phyloP scores from a whole-genome alignment of 129 eudicot species.

The Helianthus tuberosus region DNA sequence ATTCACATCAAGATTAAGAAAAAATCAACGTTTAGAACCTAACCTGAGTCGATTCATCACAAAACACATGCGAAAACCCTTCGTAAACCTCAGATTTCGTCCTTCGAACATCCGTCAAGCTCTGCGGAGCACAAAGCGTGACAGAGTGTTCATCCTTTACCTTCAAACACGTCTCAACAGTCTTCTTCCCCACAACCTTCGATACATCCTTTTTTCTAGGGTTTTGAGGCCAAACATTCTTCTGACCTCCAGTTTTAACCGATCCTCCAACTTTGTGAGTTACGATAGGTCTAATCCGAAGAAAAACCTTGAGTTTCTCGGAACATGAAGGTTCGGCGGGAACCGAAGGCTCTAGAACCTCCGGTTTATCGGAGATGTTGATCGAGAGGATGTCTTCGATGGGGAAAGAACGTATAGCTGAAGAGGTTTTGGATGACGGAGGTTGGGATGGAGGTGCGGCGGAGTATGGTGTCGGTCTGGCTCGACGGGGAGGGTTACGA shows the following conservation, averaged over 20 bases:
- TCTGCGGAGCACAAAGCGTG: slow-evolving; percentile 56
- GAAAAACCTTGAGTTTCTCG: slow-evolving; percentile 55
- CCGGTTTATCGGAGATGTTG: slow-evolving; percentile 20
- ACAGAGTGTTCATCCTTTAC: slow-evolving; percentile 65
- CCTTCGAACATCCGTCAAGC: slow-evolving; percentile 47
- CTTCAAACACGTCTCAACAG: slow-evolving; percentile 36
- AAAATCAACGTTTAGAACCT: not conserved
- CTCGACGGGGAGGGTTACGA: slow-evolving; percentile 74
- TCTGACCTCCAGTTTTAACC: slow-evolving; percentile 18
- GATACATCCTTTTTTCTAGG: slow-evolving; percentile 32
- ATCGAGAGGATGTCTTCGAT: slow-evolving; percentile 47
- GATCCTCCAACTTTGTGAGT: slow-evolving; percentile 7
- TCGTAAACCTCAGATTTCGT: slow-evolving; percentile 65
- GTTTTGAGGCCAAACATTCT: slow-evolving; percentile 75
- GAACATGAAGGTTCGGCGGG: not conserved
- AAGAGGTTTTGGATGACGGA: slow-evolving; percentile 28
- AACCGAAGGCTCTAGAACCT: slow-evolving; percentile 7
- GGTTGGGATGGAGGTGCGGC: slow-evolving; percentile 37
- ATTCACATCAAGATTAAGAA: not conserved
- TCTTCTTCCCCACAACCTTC: slow-evolving; percentile 21
- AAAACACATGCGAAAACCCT: slow-evolving; percentile 75
- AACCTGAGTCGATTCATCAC: slow-evolving; percentile 76
- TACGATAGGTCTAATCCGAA: slow-evolving; percentile 57
- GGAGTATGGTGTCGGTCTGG: slow-evolving; percentile 64
- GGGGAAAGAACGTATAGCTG: slow-evolving; percentile 56